A percentile compares a stretch with the other conserved stretches of the same genome.
These are phyloP conservation scores for Mycena pura DNA, from an alignment of 768 basidiomycete genomes.

Conservation along the genomic window DNA sequence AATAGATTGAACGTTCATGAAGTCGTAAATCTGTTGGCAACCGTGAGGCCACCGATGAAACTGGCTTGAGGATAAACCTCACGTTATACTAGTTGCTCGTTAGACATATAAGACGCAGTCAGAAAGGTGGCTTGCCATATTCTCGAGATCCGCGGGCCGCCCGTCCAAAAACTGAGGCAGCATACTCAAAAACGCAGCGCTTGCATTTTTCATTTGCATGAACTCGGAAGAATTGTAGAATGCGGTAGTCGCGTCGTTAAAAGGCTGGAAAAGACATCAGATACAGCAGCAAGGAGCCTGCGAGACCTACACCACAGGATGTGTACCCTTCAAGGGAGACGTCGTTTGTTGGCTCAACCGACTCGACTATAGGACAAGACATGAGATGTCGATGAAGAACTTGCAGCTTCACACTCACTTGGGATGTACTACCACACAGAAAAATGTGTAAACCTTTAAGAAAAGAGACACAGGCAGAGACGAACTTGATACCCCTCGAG, in stretches of 20 bases:
- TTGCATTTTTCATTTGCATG: conserved; percentile 49
- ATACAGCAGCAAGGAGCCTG: neutral
- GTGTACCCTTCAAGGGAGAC: conserved; percentile 72
- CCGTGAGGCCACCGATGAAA: neutral
- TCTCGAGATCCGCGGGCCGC: conserved; percentile 55
- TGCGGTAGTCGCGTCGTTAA: conserved; percentile 49
- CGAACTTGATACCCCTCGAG: conserved; percentile 67
- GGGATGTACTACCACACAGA: conserved; percentile 40
- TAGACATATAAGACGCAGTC: neutral
- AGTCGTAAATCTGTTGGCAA: conserved; percentile 63
- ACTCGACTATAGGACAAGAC: conserved; percentile 52
- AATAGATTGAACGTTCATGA: conserved; percentile 74
- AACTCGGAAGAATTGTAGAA: conserved; percentile 67
- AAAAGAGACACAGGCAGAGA: neutral
- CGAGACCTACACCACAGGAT: conserved; percentile 55
- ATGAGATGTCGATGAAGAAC: conserved; percentile 6
- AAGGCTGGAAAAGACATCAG: conserved; percentile 44
- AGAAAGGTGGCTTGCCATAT: conserved; percentile 57
- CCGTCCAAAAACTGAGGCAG: conserved; percentile 62
- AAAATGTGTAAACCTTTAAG: neutral
- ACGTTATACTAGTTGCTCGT: neutral
- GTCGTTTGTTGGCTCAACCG: conserved; percentile 66
- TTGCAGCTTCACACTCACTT: conserved; percentile 36
- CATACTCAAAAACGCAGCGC: conserved; percentile 53
- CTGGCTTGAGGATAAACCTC: neutral